Evolutionary conservation across 352 stramenopile genomes (phyloP), one percentile per base, ranked within the genome.

Genomic region (Globisporangium lucens): DNA sequence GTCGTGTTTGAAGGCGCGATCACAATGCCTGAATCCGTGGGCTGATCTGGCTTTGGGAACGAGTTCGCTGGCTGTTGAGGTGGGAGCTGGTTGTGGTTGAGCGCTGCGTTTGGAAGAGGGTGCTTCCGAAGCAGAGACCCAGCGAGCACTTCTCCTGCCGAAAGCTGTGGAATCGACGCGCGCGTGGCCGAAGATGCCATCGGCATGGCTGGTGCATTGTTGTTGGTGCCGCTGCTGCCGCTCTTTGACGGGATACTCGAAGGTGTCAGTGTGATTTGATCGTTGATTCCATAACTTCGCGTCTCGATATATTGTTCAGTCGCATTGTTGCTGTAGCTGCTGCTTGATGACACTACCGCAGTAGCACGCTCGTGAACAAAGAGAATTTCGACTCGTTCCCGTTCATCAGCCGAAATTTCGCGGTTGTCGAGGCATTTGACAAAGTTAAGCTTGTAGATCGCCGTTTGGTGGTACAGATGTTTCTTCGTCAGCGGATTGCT

Each of bases 401-500:
- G 78, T 61, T 97, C 89, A 30, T 97, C 89, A 1, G 73, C 71
- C 7, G 80, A 83, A 15, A 95, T 75, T 22, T 96, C 88, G 29
- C 78, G 79, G 1, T 80, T 80, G 61, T 97, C 89, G 2, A 97
- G 61, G 13, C 55, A 78, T 56, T 79, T 72, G 5, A 97, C 66
- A 5, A 71, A 71, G 13, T 74, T 71, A 38, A 96, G 76, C 41
- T 82, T 81, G 67, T 78, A 85, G 36, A 96, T 29, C 4, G 91
- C 61, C 13, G 79, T 86, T 9, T 89, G 77, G 2, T 89, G 87
- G 66, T 94, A 96, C 61, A 95, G 65, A 47, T 95, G 85, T 65
- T 94, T 94, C 63, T 95, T 92, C 2, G 78, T 75, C 36, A 96
- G 30, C 3, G 89, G 84, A 46, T 96, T 96, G 70, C 88, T 91